phyloP scores from a whole-genome alignment of 306 rosid species.

The Cicer yamashitae region DNA sequence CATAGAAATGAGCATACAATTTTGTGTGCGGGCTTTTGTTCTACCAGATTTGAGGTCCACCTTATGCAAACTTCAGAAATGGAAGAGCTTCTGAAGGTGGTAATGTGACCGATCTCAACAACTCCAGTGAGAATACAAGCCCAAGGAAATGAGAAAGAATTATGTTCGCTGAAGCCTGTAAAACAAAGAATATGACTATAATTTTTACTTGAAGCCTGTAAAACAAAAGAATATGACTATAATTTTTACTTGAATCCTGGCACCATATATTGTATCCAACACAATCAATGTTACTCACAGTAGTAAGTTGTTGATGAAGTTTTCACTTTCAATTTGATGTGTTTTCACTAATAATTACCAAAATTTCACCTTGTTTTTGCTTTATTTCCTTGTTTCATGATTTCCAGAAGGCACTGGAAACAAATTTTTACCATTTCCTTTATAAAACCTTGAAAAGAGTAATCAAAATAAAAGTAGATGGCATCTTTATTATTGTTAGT shows the following conservation, averaged over 20 bases:
- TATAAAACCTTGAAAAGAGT: not conserved
- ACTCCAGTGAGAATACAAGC: slow-evolving; percentile 83
- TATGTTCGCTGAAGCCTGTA: slow-evolving; percentile 94
- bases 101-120: slow-evolving; percentile 82
- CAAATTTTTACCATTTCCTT: not conserved
- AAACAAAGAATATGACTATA: not conserved
- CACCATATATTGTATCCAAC: slow-evolving; percentile 30
- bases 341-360: slow-evolving; percentile 1
- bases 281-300: slow-evolving; percentile 3
- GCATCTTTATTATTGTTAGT: not conserved
- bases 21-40: slow-evolving; percentile 1
- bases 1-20: slow-evolving; percentile 30
- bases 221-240: not conserved
- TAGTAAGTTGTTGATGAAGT: not conserved
- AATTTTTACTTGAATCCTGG: slow-evolving; percentile 22
- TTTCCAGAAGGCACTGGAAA: not conserved
- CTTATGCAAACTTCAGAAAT: slow-evolving; percentile 67
- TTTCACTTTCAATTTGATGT: not conserved
- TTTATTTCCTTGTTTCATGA: slow-evolving; percentile 1
- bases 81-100: slow-evolving; percentile 69
- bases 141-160: slow-evolving; percentile 97
- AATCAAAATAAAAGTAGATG: not conserved
- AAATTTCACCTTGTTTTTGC: not conserved
- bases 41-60: slow-evolving; percentile 12
- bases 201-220: slow-evolving; percentile 32